A percentile compares a stretch with the other conserved stretches of the same genome.
phyloP scores from a whole-genome alignment of 148 eudicot species.

The Suaeda aralocaspica region DNA sequence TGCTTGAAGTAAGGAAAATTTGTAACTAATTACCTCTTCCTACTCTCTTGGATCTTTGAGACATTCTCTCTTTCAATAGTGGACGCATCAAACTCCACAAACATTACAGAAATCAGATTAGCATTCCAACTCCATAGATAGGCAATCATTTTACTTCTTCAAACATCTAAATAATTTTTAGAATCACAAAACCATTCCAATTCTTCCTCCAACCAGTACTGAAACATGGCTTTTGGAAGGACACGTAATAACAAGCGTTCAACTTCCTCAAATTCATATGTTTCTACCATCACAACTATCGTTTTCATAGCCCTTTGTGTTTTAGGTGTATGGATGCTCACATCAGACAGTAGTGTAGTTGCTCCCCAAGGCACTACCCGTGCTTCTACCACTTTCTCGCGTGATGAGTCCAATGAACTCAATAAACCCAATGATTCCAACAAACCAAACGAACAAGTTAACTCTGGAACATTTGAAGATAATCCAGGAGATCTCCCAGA shows the following conservation, averaged over 20 bases:
- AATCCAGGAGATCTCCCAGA: conserved; percentile 59
- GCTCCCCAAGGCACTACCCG: conserved; percentile 29
- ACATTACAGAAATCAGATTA: conserved; percentile 8
- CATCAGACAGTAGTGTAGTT: conserved; percentile 20
- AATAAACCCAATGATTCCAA: conserved; percentile 13
- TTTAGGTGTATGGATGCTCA: conserved; percentile 34
- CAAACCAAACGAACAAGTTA: conserved; percentile 11
- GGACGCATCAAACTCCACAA: conserved; percentile 28
- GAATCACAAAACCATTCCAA: neutral
- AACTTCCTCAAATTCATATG: conserved; percentile 25
- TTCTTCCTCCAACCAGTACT: conserved; percentile 13
- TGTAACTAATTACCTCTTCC: conserved; percentile 42
- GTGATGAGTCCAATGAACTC: conserved; percentile 12
- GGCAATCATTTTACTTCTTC: neutral
- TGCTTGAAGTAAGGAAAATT: conserved; percentile 21
- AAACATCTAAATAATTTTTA: neutral
- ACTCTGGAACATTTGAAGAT: conserved; percentile 39
- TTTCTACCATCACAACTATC: conserved; percentile 26
- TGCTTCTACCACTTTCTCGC: conserved; percentile 19
- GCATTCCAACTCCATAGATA: neutral
- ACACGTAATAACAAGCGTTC: conserved; percentile 26
- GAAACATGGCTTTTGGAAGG: conserved; percentile 37
- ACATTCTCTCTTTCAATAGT: conserved; percentile 18
- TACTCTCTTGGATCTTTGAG: conserved; percentile 60
- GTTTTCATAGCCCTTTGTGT: conserved; percentile 28